phyloP scores from a whole-genome alignment of 2,329 filamentous ascomycete genomes.

The Cordyceps fumosorosea region DNA sequence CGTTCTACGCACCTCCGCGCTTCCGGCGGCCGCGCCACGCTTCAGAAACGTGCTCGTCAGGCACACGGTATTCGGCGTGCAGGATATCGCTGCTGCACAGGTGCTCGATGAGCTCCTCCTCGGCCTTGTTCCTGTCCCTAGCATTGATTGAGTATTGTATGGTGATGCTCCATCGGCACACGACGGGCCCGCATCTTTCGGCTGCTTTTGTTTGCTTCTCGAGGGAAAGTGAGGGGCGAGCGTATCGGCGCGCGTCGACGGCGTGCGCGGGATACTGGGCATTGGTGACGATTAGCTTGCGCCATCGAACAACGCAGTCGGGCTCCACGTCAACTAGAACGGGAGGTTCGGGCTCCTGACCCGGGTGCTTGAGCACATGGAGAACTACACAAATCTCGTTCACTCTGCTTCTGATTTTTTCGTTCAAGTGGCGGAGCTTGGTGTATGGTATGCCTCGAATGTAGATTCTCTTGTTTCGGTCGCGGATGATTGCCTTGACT shows the following conservation, averaged over 20 bases:
- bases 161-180: constrained; percentile 45
- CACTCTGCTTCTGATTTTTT: constrained; percentile 30
- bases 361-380: constrained; percentile 30
- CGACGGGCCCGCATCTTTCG: constrained; percentile 31
- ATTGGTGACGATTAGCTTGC: constrained; percentile 51
- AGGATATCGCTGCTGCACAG: constrained; percentile 26
- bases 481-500: constrained; percentile 36
- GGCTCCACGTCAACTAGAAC: constrained; percentile 36
- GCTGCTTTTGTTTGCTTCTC: constrained; percentile 17
- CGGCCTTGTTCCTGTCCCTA: constrained; percentile 19
- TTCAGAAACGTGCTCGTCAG: not conserved
- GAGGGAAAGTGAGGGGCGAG: constrained; percentile 10
- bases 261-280: constrained; percentile 35
- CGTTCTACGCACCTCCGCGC: constrained; percentile 13
- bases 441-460: constrained; percentile 35
- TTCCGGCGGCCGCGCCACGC: not conserved
- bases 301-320: constrained; percentile 29
- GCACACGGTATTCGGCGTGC: constrained; percentile 20
- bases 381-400: constrained; percentile 38
- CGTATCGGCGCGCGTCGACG: constrained; percentile 19
- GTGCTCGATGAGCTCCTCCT: constrained; percentile 32
- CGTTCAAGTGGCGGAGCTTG: constrained; percentile 28
- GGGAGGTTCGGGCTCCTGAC: constrained; percentile 32
- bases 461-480: constrained; percentile 17
- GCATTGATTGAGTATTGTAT: constrained; percentile 20